A percentile compares a stretch with the other conserved stretches of the same genome.
Evolutionary conservation across 23 red algal species (phyloP).

Genomic region (Porphyridium purpureum): DNA sequence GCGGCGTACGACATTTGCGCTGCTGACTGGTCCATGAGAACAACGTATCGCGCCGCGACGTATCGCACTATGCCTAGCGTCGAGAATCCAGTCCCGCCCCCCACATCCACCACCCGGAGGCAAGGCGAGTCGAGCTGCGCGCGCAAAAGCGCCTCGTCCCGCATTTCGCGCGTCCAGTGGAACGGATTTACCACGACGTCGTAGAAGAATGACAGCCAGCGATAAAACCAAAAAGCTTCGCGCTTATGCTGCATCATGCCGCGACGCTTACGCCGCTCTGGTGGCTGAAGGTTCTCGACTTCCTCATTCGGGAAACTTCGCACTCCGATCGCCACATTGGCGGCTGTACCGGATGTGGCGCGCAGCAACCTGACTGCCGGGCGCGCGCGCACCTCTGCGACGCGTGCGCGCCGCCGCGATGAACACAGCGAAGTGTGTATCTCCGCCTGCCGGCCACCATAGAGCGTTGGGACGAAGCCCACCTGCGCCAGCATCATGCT

Average conservation of each 20-base stretch:
- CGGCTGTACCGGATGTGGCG: no score
- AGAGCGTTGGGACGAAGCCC: no score
- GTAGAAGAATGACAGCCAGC: slow-evolving; percentile 93
- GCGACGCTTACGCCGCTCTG: slow-evolving; percentile 21
- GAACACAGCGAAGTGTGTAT: no score
- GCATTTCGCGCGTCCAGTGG: slow-evolving; percentile 94
- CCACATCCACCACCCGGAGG: slow-evolving; percentile 60
- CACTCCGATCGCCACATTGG: no score
- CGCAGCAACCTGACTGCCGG: no score
- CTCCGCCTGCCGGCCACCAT: no score
- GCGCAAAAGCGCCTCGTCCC: slow-evolving; percentile 61
- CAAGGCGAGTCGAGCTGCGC: slow-evolving; percentile 42
- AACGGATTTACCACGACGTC: slow-evolving; percentile 96
- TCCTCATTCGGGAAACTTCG: no score
- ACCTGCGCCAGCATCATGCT: no score
- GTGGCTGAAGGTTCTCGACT: no score
- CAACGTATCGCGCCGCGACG: slow-evolving; percentile 50
- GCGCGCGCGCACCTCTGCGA: no score
- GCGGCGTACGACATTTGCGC: slow-evolving; percentile 85
- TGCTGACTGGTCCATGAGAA: slow-evolving; percentile 75
- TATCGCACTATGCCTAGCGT: slow-evolving; percentile 83
- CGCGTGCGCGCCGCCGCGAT: no score
- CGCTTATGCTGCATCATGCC: slow-evolving; percentile 97
- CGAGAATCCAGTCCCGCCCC: slow-evolving; percentile 86
- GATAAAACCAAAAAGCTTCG: slow-evolving; percentile 99